These are phyloP conservation scores for Venturiaceae sp. DNA, from an alignment of 2,329 filamentous ascomycete species.

Conservation along the genomic window DNA sequence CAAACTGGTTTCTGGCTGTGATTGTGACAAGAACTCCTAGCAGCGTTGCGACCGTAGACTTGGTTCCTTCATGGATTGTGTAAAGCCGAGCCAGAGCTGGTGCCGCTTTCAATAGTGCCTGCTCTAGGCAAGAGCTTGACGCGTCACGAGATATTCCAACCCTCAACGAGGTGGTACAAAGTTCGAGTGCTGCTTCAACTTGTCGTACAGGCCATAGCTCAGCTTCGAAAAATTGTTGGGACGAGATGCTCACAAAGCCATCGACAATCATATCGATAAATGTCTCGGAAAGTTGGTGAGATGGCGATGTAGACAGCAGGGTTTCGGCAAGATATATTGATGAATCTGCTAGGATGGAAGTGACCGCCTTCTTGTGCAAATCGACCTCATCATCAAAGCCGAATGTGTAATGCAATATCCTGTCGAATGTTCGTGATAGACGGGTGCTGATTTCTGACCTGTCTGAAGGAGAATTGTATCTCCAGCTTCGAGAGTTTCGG, in stretches of 20 bases:
- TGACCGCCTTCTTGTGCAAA: slow-evolving; percentile 38
- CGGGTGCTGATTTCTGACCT: slow-evolving; percentile 58
- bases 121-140: slow-evolving; percentile 59
- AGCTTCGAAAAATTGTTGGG: not conserved
- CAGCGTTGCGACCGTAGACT: slow-evolving; percentile 55
- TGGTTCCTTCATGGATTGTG: slow-evolving; percentile 57
- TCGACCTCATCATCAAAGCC: slow-evolving; percentile 56
- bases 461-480: slow-evolving; percentile 60
- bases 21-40: slow-evolving; percentile 66
- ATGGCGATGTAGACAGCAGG: slow-evolving; percentile 61
- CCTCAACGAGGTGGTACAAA: slow-evolving; percentile 52
- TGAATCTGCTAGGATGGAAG: slow-evolving; percentile 57
- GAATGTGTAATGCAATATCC: slow-evolving; percentile 62
- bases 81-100: slow-evolving; percentile 70
- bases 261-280: slow-evolving; percentile 61
- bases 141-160: slow-evolving; percentile 56
- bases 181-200: slow-evolving; percentile 38
- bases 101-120: slow-evolving; percentile 70
- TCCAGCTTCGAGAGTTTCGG: slow-evolving; percentile 80
- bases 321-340: slow-evolving; percentile 68
- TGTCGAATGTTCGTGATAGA: slow-evolving; percentile 61
- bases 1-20: slow-evolving; percentile 49
- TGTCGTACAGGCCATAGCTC: not conserved
- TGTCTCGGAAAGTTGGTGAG: slow-evolving; percentile 66
- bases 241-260: slow-evolving; percentile 30